Percentiles rank a stretch among this genome's conserved stretches.
These are phyloP conservation scores for Pisolithus albus DNA, from an alignment of 768 basidiomycete species.

Conservation along the genomic window DNA sequence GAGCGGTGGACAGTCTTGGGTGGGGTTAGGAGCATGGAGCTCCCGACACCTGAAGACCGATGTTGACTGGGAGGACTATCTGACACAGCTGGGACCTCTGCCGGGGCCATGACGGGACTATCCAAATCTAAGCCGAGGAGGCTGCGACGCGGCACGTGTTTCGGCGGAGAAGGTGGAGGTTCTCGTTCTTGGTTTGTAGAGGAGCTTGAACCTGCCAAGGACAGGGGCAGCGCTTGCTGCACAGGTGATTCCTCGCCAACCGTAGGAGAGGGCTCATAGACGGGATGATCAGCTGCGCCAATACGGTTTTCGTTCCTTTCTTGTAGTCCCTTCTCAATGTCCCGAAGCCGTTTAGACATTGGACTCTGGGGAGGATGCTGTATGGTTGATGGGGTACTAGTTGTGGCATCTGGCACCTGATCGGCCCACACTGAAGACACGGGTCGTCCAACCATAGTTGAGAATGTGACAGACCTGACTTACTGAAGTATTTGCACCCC, in stretches of 20 bases:
- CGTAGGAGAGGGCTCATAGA: background rate
- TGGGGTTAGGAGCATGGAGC: constrained; percentile 15
- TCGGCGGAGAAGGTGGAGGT: background rate
- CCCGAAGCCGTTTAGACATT: background rate
- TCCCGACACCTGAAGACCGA: background rate
- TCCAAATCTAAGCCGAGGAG: constrained; percentile 16
- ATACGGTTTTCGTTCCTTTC: background rate
- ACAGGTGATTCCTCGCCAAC: background rate
- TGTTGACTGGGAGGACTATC: too few species aligned
- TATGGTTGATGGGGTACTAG: too few species aligned
- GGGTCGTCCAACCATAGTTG: constrained; percentile 1
- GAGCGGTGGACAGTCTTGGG: constrained; percentile 13
- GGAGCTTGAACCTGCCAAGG: constrained; percentile 19
- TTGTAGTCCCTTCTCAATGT: background rate
- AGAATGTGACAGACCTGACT: background rate
- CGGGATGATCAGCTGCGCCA: background rate
- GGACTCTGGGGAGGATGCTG: too few species aligned
- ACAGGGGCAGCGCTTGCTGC: background rate
- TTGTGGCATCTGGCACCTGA: constrained; percentile 3
- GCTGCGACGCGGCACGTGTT: constrained; percentile 6
- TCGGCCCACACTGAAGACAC: constrained; percentile 27
- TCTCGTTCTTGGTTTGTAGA: constrained; percentile 17
- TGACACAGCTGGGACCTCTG: background rate
- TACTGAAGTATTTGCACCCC: constrained; percentile 33
- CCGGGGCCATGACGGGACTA: constrained; percentile 5